Evolutionary conservation across 1,139 yeast genomes (phyloP), one percentile per base, ranked within the genome.

Genomic region (Candida pseudoviswanathii): DNA sequence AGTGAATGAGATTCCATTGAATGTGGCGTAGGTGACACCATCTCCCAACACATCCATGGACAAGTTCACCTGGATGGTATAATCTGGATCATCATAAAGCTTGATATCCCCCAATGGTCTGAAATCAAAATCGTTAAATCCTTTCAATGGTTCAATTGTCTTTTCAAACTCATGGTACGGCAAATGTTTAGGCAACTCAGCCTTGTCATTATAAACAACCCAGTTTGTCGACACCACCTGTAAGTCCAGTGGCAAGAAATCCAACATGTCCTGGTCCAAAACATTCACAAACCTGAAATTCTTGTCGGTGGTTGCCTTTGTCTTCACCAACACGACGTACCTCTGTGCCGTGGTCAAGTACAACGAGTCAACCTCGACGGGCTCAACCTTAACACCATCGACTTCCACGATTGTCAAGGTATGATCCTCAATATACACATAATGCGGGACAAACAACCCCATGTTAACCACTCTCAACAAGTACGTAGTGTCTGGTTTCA

Each of bases 11-110:
- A 85, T 75, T 65, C 87, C 85, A 75, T 91, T 89, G 83, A 92
- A 89, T 70, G 91, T 85, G 7, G 97, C 97, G 64, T 91, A 92
- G 70, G 88, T 89, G 52, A 87, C 76, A 67, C 98, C 98, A 65
- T 89, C 77, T 43, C 77, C 80, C 65, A 92, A 76, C 70, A 87
- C 88, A 65, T 85, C 85, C 96, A 91, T 90, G 38, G 71, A 65
- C 53, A 92, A 89, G 57, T 83, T 82, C 41, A 92, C 70, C 10
- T 79, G 77, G 57, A 91, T 77, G 48, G 76, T 76, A 59, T 80
- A 75, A 64, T 89, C 96, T 9, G 89, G 81, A 22, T 85, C 89
- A 38, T 81, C 86, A 36, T 73, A 76, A 30, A 82, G 63, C 48
- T 77, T 81, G 51, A 66, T 70, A 50, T 77, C 76, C 49, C 75